Evolutionary conservation across 495 filamentous ascomycete genomes (phyloP), one percentile per base, ranked within the genome.

Genomic region (Annulohypoxylon nitens): DNA sequence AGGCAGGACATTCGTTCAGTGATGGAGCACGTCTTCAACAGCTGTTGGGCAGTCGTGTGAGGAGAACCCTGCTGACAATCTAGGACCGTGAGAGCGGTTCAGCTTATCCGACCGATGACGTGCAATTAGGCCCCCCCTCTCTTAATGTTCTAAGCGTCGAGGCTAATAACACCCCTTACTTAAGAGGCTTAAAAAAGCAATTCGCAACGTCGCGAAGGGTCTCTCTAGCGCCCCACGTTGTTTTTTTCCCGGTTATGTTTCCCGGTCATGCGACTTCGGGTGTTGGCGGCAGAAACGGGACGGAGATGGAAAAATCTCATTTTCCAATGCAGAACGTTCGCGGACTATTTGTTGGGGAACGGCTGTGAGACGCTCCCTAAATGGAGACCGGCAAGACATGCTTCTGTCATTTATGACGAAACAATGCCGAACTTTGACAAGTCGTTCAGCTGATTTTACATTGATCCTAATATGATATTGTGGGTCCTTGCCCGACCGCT

Each of bases 1-100:
- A 75, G 83, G 18, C 78, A 80, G 39, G 82, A 81, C 74, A 82
- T 85, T 51, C 69, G 82, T 20, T 75, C 70, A 50, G 79, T 79
- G 14, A 80, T 79, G 75, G 78, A 81, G 11, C 74, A 79, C 62
- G 78, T 76, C 64, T 80, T 73, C 73, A 71, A 78, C 23, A 47
- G 58, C 41, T 54, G 54, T 61, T 54, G 62, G 67, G 57, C 66
- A 37, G 67, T 67, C 41, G 47, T 70, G 50, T 70, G 43, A 54
- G 12, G 65, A 43, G 57, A 57, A 62, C 34, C 23, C 30, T 2
- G 57, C 4, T 60, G 54, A 36, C 55, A 7, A 26, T 37, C 41
- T 33, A 50, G 36, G 12, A 18, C 12, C 53, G 43, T 37, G 16
- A 36, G 57, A 23, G 26, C 48, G 33, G 12, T n/a, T 26, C 26